These are phyloP conservation scores for Canavalia gladiata DNA, from an alignment of 306 rosid species.

Conservation along the genomic window DNA sequence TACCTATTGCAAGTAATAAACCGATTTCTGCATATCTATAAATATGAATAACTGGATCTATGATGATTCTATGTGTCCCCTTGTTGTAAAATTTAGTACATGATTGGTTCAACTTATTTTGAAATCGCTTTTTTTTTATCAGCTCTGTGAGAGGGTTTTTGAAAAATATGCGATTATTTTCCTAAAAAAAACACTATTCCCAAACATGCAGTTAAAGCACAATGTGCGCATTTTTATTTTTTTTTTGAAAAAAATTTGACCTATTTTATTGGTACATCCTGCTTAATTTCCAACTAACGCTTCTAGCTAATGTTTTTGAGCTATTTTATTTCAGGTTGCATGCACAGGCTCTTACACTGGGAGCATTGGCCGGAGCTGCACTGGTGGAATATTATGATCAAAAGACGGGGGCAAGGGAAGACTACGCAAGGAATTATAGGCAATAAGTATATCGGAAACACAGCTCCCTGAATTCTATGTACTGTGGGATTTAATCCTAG, in stretches of 20 bases:
- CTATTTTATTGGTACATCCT: neutral
- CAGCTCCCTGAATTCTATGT: constrained; percentile 25
- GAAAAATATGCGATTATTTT: no score
- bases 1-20: neutral
- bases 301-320: constrained; percentile 35
- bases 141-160: no score
- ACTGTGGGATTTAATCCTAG: neutral
- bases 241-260: neutral
- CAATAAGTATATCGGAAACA: constrained; percentile 11
- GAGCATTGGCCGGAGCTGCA: constrained; percentile 91
- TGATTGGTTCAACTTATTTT: no score
- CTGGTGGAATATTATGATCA: constrained; percentile 86
- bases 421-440: constrained; percentile 37
- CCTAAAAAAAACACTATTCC: no score
- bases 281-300: constrained; percentile 13
- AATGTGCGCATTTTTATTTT: neutral
- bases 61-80: neutral
- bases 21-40: neutral
- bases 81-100: neutral
- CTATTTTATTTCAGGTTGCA: constrained; percentile 71
- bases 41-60: constrained; percentile 7
- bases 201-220: neutral
- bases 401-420: constrained; percentile 49
- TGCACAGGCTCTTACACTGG: constrained; percentile 94
- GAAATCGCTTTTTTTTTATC: no score